Evolutionary conservation across 2,329 filamentous ascomycete species (phyloP), one percentile per base, ranked within the genome.

Genomic region (Colletotrichum chlorophyti): DNA sequence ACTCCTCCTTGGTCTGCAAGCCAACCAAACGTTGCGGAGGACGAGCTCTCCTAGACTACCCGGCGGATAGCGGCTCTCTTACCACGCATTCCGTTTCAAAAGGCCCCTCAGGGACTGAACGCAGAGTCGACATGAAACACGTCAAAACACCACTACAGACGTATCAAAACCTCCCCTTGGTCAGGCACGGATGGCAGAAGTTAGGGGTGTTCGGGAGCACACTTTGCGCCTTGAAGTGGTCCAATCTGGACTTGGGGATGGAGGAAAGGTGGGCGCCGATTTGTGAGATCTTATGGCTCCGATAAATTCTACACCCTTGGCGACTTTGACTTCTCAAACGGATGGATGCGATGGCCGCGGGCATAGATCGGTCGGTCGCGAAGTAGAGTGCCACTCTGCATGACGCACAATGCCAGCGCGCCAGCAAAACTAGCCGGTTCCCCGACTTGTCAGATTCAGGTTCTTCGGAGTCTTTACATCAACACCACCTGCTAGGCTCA

Each of bases 101-200:
- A 10, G 3, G 14, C 19, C 26, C 42, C 34, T 29, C 37, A n/a
- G 14, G 19, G 9, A 7, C 31, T 7, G 11, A 47, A 37, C 23
- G 23, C 32, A 31, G 14, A 27, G 31, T 54, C 12, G 47, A 54
- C 21, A 37, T 59, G 55, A 59, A 59, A 59, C 51, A 38, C 24
- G 55, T 40, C 51, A 55, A 38, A 15, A 41, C 23, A 29, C 11
- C 17, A 52, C 53, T 55, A 50, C 47, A 42, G 54, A 58, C 40
- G 54, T 53, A 31, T 58, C 54, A 58, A 27, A 24, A 43, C n/a
- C 17, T 19, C 29, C 53, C 27, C 19, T 41, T 47, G 40, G 53
- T 29, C 17, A 12, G 6, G 27, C 12, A 38, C 15, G 19, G 27
- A 35, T 34, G 26, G 35, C n/a, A 37, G 23, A 29, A 43, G 43